Evolutionary conservation across 2,329 filamentous ascomycete genomes (phyloP), one percentile per base, ranked within the genome.

Genomic region (Penicillium hesseltinei): DNA sequence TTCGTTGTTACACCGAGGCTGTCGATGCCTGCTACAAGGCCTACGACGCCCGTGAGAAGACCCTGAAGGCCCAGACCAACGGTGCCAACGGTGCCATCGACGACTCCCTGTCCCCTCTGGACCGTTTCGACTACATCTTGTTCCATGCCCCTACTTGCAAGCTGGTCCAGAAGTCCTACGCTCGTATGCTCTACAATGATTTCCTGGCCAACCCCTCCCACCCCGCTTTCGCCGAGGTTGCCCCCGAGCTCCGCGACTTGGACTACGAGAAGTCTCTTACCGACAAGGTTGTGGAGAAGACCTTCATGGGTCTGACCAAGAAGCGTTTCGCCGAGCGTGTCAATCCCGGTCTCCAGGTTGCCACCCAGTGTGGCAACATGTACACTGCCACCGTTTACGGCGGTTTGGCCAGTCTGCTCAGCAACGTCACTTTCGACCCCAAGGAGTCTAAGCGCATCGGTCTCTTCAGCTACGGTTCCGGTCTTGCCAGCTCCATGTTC

Each of bases 141-240:
- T 94, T 92, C 86, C 90, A 94, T 76, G 83, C 90, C 19, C 90
- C 90, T 40, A 93, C 87, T 62, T 94, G 90, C 88, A 94, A 94
- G 81, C 82, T 92, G 57, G 90, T 94, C 60, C 81, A 89, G 72
- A 94, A 94, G 81, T 92, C 89, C 19, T 94, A 92, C 73, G 90
- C 85, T 59, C 88, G 90, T 65, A 82, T 94, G 63, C 81, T 93
- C 57, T 94, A 94, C 83, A 91, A 93, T 74, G 90, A 94, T 79
- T 94, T 88, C 81, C 82, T 93, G 36, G 79, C 80, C 74, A 83
- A 91, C 75, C 85, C 89, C 47, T 81, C 85, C 61, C 80, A 82
- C 75, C 77, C 87, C 46, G 81, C 81, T 55, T 94, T 93, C 71
- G 84, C 84, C 59, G 88, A 91, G 64, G 88, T 93, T 38, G 84